phyloP scores from a whole-genome alignment of 73 alveolate genomes.

The Paramecium bursaria region DNA sequence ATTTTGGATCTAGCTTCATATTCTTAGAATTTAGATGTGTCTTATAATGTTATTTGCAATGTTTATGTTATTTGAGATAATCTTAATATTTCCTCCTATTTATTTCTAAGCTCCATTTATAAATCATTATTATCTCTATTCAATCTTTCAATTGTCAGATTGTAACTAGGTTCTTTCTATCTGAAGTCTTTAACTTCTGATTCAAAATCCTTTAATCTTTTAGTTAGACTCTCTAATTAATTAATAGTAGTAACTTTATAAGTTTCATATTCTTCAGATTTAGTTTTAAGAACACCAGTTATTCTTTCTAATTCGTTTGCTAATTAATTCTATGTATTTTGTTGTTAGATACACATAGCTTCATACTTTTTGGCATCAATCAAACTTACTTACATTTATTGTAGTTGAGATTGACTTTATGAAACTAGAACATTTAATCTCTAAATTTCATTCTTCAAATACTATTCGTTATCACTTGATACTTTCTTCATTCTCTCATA shows the following conservation, averaged over 20 bases:
- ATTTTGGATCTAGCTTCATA: conserved; percentile 42
- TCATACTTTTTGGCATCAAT: conserved; percentile 41
- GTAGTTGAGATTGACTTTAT: conserved; percentile 18
- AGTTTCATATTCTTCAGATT: conserved; percentile 35
- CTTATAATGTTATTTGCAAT: conserved; percentile 20
- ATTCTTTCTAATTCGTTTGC: conserved; percentile 49
- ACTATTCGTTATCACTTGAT: conserved; percentile 17
- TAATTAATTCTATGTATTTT: background rate
- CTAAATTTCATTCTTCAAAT: conserved; percentile 35
- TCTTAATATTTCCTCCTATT: conserved; percentile 38
- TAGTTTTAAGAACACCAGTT: background rate
- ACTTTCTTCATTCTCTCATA: conserved; percentile 32
- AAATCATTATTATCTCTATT: conserved; percentile 9
- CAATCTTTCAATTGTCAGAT: conserved; percentile 13
- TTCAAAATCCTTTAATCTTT: conserved; percentile 19
- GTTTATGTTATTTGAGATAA: conserved; percentile 22
- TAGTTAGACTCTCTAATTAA: conserved; percentile 1
- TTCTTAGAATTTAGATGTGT: conserved; percentile 45
- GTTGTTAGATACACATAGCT: background rate
- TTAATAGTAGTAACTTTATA: background rate
- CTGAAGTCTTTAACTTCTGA: conserved; percentile 4
- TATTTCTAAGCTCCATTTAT: conserved; percentile 29
- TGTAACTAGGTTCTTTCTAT: background rate
- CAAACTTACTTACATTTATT: conserved; percentile 7
- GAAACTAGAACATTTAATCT: conserved; percentile 33